Evolutionary conservation across 352 stramenopile genomes (phyloP), one percentile per base, ranked within the genome.

Genomic region (Phytophthora tentaculata): DNA sequence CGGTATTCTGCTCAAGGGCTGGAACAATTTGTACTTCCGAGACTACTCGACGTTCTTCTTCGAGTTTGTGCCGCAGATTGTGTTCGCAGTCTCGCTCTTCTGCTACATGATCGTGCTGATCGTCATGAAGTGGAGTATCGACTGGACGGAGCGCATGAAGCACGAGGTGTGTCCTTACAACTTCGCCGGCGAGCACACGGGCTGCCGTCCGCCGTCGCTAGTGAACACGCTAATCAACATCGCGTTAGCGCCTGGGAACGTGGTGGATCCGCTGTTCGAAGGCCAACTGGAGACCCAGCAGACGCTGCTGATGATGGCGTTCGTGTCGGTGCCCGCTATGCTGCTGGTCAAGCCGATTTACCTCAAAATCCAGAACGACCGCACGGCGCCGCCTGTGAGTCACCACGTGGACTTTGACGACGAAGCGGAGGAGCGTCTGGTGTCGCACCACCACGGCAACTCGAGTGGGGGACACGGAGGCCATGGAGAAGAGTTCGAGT

Each of bases 161-260:
- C 59, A 88, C 50, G 85, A 96, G 47, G 87, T 96, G 63, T 99
- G 97, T 69, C 92, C 95, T 35, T 91, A 98, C 67, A 87, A 98
- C 77, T 99, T 92, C 81, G 97, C 95, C 53, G 97, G 96, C 13
- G 86, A 88, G 55, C 87, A 91, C 52, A 97, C 97, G 63, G 97
- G 97, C 60, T 99, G 97, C 72, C 95, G 98, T 58, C 97, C 97
- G 28, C 97, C 97, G 23, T 97, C 98, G 59, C 90, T 99, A 51
- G 98, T 99, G 75, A 99, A 98, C 64, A 98, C 94, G 56, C 83
- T 99, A 17, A 99, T 99, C 77, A 99, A 99, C 78, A 99, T 99
- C 72, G 97, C 96, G 19, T 81, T 99, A 41, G 76, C 95, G 44
- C 97, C 97, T 8, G 95, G 94, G 55, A 82, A 64, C 26, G 97